Evolutionary conservation across 306 rosid species (phyloP).

Genomic region (Prinsepia uniflora): DNA sequence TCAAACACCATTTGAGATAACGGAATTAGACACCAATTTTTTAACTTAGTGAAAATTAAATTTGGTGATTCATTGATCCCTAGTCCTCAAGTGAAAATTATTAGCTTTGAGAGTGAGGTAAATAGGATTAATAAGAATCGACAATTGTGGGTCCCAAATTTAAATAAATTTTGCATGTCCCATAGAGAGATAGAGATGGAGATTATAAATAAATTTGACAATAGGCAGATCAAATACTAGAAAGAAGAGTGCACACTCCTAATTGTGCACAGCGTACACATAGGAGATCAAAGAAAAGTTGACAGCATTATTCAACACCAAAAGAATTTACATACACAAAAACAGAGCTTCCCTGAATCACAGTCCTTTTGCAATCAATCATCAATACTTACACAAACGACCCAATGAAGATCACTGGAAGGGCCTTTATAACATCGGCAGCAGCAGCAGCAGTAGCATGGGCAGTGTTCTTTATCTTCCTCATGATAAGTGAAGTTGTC

Average conservation of each 20-base stretch:
- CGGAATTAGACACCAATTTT: too few relatives aligned
- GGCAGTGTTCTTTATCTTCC: constrained; percentile 36
- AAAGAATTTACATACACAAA: neutral
- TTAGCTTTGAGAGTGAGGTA: neutral
- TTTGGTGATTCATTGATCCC: neutral
- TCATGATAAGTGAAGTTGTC: constrained; percentile 37
- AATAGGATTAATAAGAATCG: neutral
- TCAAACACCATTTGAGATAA: too few relatives aligned
- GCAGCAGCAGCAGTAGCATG: constrained; percentile 26
- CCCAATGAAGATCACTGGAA: constrained; percentile 18
- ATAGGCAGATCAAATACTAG: constrained; percentile 5
- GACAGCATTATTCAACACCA: neutral
- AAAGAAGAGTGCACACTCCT: constrained; percentile 15
- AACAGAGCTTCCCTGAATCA: neutral
- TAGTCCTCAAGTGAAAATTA: neutral
- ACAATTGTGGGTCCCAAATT: constrained; percentile 11
- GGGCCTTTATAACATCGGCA: constrained; percentile 31
- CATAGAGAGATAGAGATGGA: neutral
- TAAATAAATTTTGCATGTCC: neutral
- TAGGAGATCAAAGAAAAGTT: neutral
- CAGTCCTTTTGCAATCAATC: constrained; percentile 5
- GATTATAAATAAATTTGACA: constrained; percentile 16
- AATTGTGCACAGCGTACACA: neutral
- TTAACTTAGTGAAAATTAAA: too few relatives aligned
- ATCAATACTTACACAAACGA: constrained; percentile 1